Percentiles rank a stretch among this genome's conserved stretches.
Evolutionary conservation across 2,329 filamentous ascomycete genomes (phyloP).

Genomic region (Pyricularia sp.): DNA sequence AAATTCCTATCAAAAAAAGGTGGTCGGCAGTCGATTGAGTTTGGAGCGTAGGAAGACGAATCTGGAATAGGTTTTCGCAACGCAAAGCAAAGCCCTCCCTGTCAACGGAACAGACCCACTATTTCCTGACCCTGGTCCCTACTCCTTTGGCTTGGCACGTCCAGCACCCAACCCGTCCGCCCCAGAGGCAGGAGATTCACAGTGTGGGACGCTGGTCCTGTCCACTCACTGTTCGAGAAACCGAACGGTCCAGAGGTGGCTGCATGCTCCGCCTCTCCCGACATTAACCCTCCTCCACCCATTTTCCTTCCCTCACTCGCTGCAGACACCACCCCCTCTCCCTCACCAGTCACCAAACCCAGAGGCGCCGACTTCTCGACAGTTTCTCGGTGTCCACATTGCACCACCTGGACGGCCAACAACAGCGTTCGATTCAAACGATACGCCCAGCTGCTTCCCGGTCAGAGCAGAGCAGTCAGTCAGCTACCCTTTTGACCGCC

Average conservation of each 20-base stretch:
- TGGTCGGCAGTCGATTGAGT: neutral
- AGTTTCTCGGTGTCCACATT: neutral
- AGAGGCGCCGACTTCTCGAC: neutral
- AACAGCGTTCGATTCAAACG: neutral
- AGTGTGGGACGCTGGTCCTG: neutral
- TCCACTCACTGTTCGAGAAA: neutral
- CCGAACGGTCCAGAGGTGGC: neutral
- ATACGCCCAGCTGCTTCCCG: neutral
- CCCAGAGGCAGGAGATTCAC: neutral
- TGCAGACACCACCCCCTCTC: neutral
- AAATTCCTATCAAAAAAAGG: neutral
- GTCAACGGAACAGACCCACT: neutral
- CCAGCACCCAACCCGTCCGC: neutral
- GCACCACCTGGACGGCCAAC: neutral
- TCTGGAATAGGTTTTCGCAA: neutral
- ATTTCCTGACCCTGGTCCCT: neutral
- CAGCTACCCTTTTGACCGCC: neutral
- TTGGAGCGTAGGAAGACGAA: neutral
- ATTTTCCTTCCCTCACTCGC: neutral
- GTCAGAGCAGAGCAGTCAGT: too few species aligned
- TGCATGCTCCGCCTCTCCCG: neutral
- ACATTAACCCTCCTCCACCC: neutral
- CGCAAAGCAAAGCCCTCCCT: neutral
- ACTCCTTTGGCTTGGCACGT: neutral
- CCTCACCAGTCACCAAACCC: neutral